Conservation (phyloP, 1,284 basidiomycete species). For the Irpex lacteus region DNA sequence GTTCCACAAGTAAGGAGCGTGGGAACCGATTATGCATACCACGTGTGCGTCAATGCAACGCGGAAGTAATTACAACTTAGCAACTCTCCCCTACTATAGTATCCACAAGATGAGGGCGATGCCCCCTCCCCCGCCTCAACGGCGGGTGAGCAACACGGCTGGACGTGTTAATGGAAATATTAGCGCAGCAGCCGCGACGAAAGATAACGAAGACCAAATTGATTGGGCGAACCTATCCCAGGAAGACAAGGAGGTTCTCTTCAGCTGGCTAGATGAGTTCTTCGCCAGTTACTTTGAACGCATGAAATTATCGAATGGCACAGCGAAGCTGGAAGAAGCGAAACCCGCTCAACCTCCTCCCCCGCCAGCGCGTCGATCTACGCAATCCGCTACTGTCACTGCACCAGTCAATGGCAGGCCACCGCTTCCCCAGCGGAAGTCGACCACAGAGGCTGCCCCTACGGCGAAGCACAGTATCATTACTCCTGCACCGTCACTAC, state of each 20-base stretch:
- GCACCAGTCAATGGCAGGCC: not conserved
- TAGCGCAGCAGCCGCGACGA: not conserved
- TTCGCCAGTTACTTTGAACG: constrained; percentile 35
- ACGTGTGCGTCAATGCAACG: not conserved
- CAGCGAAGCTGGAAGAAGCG: not conserved
- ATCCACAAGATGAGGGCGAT: not conserved
- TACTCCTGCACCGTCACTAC: not conserved
- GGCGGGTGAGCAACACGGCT: not conserved
- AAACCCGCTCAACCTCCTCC: not conserved
- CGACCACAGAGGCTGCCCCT: not conserved
- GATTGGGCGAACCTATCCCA: constrained; percentile 67
- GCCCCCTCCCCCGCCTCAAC: not conserved
- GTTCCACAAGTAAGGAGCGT: not conserved
- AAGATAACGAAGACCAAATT: constrained; percentile 29
- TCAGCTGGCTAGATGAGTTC: constrained; percentile 78
- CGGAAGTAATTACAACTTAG: not conserved
- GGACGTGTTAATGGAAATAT: not conserved
- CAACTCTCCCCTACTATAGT: not conserved
- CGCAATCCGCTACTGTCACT: not conserved
- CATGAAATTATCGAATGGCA: not conserved
- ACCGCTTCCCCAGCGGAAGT: not conserved
- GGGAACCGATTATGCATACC: not conserved
- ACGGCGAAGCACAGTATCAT: not conserved
- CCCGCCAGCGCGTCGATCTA: not conserved
- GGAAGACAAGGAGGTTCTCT: constrained; percentile 70